These are phyloP conservation scores for Verticillium klebahnii DNA, from an alignment of 2,329 filamentous ascomycete species.

Conservation along the genomic window DNA sequence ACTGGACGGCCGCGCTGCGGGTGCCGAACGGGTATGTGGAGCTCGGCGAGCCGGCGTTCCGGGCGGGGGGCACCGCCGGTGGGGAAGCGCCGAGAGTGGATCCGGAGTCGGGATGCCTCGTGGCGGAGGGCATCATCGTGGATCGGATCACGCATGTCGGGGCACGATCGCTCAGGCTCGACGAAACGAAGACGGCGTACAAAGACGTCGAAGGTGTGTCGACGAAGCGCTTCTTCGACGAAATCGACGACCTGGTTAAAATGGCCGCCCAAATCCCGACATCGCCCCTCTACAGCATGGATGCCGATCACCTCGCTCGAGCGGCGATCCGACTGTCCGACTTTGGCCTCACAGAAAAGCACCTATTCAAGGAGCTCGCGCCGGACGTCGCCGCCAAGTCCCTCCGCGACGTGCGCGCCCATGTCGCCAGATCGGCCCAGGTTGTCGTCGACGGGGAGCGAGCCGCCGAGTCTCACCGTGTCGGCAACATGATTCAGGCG, in stretches of 20 bases:
- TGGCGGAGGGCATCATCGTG: constrained; percentile 15
- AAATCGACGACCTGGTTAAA: constrained; percentile 15
- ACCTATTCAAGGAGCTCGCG: not conserved
- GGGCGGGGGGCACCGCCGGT: constrained; percentile 14
- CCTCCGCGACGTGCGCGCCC: not conserved
- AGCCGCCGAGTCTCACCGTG: not conserved
- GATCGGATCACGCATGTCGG: constrained; percentile 18
- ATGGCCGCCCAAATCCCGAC: not conserved
- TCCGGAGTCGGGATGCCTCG: constrained; percentile 6
- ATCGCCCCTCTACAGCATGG: not conserved
- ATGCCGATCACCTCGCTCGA: not conserved
- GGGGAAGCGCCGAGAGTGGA: constrained; percentile 4
- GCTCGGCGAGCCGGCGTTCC: constrained; percentile 15
- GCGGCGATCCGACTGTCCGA: not conserved
- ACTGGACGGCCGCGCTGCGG: constrained; percentile 21
- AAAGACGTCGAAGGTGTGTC: constrained; percentile 17
- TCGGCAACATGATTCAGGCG: not conserved
- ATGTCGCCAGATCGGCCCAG: not conserved
- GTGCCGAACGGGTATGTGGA: constrained; percentile 19
- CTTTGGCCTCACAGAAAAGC: not conserved
- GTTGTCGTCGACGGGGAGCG: not conserved
- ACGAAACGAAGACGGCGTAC: not conserved
- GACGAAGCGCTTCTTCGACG: constrained; percentile 18
- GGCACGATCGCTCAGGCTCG: constrained; percentile 3
- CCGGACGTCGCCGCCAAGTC: not conserved